Conservation (phyloP, 2,329 filamentous ascomycete species). For the Dendryphion nanum region DNA sequence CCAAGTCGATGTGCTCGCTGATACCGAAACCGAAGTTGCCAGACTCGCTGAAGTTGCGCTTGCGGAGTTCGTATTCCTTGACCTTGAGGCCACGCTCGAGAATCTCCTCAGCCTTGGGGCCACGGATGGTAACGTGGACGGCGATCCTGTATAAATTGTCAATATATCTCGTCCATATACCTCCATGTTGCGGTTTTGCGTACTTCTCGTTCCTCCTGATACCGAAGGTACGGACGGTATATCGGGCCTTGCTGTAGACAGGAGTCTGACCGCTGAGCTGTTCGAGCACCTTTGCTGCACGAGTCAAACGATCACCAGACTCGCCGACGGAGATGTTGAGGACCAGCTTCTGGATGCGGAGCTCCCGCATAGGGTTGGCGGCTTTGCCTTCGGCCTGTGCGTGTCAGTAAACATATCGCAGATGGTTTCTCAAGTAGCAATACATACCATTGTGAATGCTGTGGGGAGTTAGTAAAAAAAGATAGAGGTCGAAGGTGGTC, state of each 20-base stretch:
- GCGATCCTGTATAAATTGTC: constrained; percentile 71
- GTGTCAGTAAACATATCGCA: constrained; percentile 21
- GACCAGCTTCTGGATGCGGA: constrained; percentile 98
- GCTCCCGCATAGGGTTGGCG: constrained; percentile 99
- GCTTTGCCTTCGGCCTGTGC: constrained; percentile 59
- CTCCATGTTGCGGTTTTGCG: not conserved
- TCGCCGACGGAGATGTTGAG: constrained; percentile 99
- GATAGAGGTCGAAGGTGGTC: constrained; percentile 28
- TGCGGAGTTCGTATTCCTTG: constrained; percentile 99
- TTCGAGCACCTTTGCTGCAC: constrained; percentile 99
- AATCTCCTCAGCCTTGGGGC: constrained; percentile 99
- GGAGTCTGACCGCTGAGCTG: constrained; percentile 99
- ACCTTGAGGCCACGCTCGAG: constrained; percentile 99
- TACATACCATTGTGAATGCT: constrained; percentile 41
- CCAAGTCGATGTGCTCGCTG: constrained; percentile 99
- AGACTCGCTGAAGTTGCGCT: constrained; percentile 99
- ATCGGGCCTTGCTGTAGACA: constrained; percentile 99
- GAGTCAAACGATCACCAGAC: constrained; percentile 99
- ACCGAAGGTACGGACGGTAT: constrained; percentile 99
- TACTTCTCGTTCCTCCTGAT: constrained; percentile 95
- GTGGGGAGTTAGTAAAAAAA: constrained; percentile 34
- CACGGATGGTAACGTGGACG: constrained; percentile 98
- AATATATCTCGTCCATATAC: not conserved
- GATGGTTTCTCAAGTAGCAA: not conserved
- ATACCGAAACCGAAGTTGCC: constrained; percentile 98